A percentile compares a stretch with the other conserved stretches of the same genome.
phyloP scores from a whole-genome alignment of 139 green algal genomes.

The Edaphochlamys debaryana region DNA sequence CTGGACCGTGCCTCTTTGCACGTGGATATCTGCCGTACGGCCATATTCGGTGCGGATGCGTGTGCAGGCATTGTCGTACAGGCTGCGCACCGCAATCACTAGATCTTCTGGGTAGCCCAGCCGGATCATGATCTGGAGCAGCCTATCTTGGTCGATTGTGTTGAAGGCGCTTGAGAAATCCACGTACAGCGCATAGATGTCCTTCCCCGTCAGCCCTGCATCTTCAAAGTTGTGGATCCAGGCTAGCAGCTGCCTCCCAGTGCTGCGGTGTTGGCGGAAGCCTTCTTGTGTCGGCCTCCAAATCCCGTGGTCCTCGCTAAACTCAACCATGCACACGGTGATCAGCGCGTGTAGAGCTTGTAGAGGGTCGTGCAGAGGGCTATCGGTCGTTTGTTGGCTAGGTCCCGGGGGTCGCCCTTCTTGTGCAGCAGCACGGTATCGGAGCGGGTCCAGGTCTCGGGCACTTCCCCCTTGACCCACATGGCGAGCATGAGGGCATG shows the following conservation, averaged over 20 bases:
- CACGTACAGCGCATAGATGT: neutral
- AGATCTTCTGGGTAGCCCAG: neutral
- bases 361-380: conserved; percentile 46
- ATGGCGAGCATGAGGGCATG: conserved; percentile 11
- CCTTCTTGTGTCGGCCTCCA: neutral
- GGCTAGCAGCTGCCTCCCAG: neutral
- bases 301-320: neutral
- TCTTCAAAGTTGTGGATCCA: neutral
- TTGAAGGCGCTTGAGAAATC: conserved; percentile 13
- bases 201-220: neutral
- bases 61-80: neutral
- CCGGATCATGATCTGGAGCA: neutral
- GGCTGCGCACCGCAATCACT: neutral
- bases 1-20: neutral
- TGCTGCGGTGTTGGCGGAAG: neutral
- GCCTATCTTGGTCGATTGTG: neutral
- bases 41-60: neutral
- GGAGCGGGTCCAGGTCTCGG: conserved; percentile 42
- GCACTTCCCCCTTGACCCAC: conserved; percentile 49
- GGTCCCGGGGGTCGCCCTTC: conserved; percentile 25
- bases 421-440: conserved; percentile 54
- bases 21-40: neutral
- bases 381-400: conserved; percentile 47
- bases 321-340: conserved; percentile 15
- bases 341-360: conserved; percentile 61